These are phyloP conservation scores for Drosera spatulata DNA, from an alignment of 179 eudicot species.

Conservation along the genomic window DNA sequence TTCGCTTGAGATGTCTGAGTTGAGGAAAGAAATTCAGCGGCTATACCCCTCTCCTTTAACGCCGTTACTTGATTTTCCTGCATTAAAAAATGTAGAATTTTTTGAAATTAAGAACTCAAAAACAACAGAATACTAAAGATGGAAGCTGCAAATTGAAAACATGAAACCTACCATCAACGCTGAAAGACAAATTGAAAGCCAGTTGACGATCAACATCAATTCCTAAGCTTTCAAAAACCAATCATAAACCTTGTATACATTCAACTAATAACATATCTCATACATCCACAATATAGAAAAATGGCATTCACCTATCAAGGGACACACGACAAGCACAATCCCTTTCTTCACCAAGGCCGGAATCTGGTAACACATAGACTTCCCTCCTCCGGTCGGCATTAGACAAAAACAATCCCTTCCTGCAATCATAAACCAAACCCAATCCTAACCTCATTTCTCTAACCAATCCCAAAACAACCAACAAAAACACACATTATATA, in stretches of 20 bases:
- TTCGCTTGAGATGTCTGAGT: conserved; percentile 61
- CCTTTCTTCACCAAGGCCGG: conserved; percentile 79
- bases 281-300: background rate
- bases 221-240: conserved; percentile 35
- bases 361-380: conserved; percentile 90
- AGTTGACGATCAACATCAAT: conserved; percentile 13
- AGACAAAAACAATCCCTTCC: conserved; percentile 97
- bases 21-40: conserved; percentile 89
- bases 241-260: conserved; percentile 29
- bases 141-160: background rate
- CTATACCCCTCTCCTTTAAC: conserved; percentile 70
- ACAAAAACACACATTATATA: background rate
- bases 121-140: background rate
- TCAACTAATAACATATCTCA: conserved; percentile 9
- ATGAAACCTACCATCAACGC: conserved; percentile 45
- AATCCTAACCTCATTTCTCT: background rate
- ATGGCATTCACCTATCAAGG: conserved; percentile 64
- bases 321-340: conserved; percentile 90
- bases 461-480: background rate
- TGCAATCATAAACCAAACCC: conserved; percentile 15
- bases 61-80: conserved; percentile 94
- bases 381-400: conserved; percentile 99
- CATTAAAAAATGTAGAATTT: background rate
- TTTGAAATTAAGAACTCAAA: background rate
- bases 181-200: conserved; percentile 16